Evolutionary conservation across 2,329 filamentous ascomycete genomes (phyloP), one percentile per base, ranked within the genome.

Genomic region (Aspergillus costaricaensis): DNA sequence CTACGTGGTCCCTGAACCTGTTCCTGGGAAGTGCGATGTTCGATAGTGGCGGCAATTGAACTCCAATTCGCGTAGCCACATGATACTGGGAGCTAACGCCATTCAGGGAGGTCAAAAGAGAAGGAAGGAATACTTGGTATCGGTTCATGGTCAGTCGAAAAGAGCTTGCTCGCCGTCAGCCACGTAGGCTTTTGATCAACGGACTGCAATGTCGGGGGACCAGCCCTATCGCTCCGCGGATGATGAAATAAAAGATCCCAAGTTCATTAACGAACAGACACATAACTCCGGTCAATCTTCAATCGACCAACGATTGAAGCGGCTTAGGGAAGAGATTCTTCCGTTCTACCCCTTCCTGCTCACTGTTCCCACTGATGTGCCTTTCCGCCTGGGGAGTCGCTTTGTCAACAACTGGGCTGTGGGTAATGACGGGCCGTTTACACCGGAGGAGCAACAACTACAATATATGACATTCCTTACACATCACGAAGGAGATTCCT

Each of bases 381-480:
- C 79, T 43, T 81, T 78, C 67, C 76, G 74, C 55, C 74, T 79
- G 44, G 76, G 76, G 44, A 72, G 71, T 56, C 76, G 76, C 43
- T 75, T 77, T 63, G 71, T 77, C 61, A 79, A 76, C 67, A 77
- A 80, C 66, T 82, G 80, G 80, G 77, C 78, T 62, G 75, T 80
- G 64, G 76, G 77, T 58, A 70, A 76, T 70, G 78, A 82, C 58
- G 82, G 81, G 2, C 81, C 85, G 4, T 88, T 87, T 72, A 73
- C 76, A 54, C 73, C 73, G 17, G 76, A 82, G 63, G 86, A 88
- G 72, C 81, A 86, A 67, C 78, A 82, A 66, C 77, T 86, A 55
- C 86, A 88, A 69, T 88, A 88, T 71, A 80, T 86, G 77, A 88
- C 85, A 59, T 88, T 85, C 65, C 75, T 85, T 57, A 83, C 82